Conservation (phyloP, 257 asterid species). For the Scutellaria galericulata region DNA sequence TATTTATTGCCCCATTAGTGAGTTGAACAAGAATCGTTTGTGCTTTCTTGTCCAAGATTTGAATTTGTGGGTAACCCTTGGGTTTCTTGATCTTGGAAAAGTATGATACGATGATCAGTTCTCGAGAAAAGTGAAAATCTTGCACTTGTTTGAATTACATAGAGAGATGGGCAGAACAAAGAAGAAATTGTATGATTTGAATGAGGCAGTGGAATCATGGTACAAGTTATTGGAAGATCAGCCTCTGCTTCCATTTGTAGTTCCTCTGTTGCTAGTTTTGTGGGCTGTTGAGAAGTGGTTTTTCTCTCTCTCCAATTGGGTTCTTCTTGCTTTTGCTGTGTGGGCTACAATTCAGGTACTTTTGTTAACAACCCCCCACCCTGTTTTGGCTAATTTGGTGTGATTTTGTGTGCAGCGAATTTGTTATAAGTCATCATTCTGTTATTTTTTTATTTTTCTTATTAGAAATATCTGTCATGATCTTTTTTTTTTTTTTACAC, state of each 20-base stretch:
- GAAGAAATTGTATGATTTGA: constrained; percentile 54
- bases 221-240: constrained; percentile 64
- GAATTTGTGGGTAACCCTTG: constrained; percentile 5
- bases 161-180: constrained; percentile 59
- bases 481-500: not conserved
- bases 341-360: constrained; percentile 89
- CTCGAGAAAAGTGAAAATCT: constrained; percentile 24
- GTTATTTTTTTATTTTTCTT: not conserved
- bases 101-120: constrained; percentile 24
- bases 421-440: not conserved
- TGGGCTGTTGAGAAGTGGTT: constrained; percentile 92
- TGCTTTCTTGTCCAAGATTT: constrained; percentile 22
- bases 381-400: not conserved
- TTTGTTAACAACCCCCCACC: not conserved
- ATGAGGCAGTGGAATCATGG: constrained; percentile 54
- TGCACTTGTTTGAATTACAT: not conserved
- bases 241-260: constrained; percentile 67
- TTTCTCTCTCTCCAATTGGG: constrained; percentile 87
- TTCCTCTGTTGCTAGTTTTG: constrained; percentile 63
- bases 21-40: constrained; percentile 30
- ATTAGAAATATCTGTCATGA: constrained; percentile 2
- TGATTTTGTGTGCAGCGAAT: not conserved
- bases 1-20: constrained; percentile 10
- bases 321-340: constrained; percentile 79
- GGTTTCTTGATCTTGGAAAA: constrained; percentile 25